Evolutionary conservation across 2,329 filamentous ascomycete genomes (phyloP).

Genomic region (Parastagonospora avenae): DNA sequence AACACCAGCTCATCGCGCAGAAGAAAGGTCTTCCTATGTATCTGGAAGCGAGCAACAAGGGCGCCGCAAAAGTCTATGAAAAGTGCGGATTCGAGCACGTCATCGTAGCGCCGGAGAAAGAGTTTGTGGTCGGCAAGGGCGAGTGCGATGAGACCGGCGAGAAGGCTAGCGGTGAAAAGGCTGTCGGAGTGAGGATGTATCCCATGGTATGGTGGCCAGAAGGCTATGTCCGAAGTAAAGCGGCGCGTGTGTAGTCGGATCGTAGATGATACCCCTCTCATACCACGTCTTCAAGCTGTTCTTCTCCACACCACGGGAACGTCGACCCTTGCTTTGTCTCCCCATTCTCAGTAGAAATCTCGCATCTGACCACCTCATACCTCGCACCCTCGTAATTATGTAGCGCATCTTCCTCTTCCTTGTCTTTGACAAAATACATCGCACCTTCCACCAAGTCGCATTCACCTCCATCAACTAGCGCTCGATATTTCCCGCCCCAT

Average conservation of each 20-base stretch:
- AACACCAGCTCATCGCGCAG: neutral
- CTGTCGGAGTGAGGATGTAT: neutral
- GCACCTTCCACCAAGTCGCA: neutral
- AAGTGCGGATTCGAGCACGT: neutral
- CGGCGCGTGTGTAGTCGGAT: neutral
- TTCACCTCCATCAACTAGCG: slow-evolving; percentile 6
- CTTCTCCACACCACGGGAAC: slow-evolving; percentile 9
- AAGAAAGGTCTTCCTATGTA: neutral
- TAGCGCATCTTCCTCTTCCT: slow-evolving; percentile 4
- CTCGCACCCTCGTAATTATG: slow-evolving; percentile 4
- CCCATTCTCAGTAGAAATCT: neutral
- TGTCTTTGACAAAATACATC: slow-evolving; percentile 4
- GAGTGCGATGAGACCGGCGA: neutral
- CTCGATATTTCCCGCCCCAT: slow-evolving; percentile 5
- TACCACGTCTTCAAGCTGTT: neutral
- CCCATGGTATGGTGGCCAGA: neutral
- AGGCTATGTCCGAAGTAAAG: neutral
- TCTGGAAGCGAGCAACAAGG: neutral
- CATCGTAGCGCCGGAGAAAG: neutral
- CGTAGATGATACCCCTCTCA: neutral
- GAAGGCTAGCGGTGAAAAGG: neutral
- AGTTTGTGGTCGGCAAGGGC: neutral
- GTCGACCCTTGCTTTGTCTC: slow-evolving; percentile 3
- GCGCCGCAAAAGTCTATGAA: neutral
- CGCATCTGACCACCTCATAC: slow-evolving; percentile 10